Evolutionary conservation across 2,329 filamentous ascomycete species (phyloP), one percentile per base, ranked within the genome.

Genomic region (Claviceps sp.): DNA sequence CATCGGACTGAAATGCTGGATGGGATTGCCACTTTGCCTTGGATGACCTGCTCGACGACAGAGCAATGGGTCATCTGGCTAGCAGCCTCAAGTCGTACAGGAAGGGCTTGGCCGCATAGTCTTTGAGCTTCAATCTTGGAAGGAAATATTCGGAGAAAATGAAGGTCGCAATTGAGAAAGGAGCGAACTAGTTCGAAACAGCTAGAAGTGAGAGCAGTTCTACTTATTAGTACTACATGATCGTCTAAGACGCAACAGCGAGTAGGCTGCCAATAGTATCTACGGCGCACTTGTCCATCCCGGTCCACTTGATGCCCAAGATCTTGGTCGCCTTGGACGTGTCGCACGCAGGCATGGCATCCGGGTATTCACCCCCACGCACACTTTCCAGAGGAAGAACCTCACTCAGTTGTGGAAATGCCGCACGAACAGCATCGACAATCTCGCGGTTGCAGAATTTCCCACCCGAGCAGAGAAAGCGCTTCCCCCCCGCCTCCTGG

Each of bases 361-460:
- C 43, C 22, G 43, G 43, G 20, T 45, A 45, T 6, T 29, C 43
- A 6, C 43, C 43, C 17, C 22, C 39, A 20, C 7, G 39, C 20
- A 14, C 23, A 8, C 9, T 4, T 13, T n/a, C 20, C 2, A n/a
- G 67, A 61, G 51, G 67, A 40, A 55, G 69, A 69, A n/a, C 72
- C 74, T 13, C 74, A 73, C 52, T 65, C 40, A 76, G 68, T 51
- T 77, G 72, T 1, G 76, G 75, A 58, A 80, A 79, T 55, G 69
- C 65, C 52, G 64, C 63, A 49, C 71, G 66, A 45, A 76, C 68
- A 7, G 70, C 62, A 13, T 67, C 66, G 14, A 66, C 68, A 45
- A 80, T 62, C 50, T 70, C 62, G 5, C 66, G 65, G 63, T 77
- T 76, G 53, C 59, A 67, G 62, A 70, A 79, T 58, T 62, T 64